Evolutionary conservation across 495 filamentous ascomycete genomes (phyloP), one percentile per base, ranked within the genome.

Genomic region (Entonaema liquescens): DNA sequence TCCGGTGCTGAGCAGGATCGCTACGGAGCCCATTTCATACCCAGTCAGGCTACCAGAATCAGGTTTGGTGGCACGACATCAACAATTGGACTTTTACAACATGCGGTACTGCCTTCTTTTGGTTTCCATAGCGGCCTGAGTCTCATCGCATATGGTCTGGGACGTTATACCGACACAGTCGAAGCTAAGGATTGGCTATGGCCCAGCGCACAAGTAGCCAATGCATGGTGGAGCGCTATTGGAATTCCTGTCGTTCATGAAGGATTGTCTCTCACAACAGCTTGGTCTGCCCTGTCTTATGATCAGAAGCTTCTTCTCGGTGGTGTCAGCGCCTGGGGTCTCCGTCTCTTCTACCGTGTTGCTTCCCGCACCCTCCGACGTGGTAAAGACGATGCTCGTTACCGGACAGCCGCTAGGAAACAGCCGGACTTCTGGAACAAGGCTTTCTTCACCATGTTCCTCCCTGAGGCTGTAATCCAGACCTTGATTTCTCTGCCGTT

Each of bases 121-220:
- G 65, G 70, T 0, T 66, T 73, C 15, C 61, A 73, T 35, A 23
- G 56, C 6, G 65, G 70, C 3, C 58, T 73, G 3, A 69, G 65
- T 23, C 12, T 84, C n/a, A 77, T 80, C 21, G 79, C 86, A 0
- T 89, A 83, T 62, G 74, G 77, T 7, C 74, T 80, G 49, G 83
- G 83, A 1, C 77, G 83, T 13, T 72, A 79, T 42, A 85, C 83
- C 3, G 66, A 86, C 76, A 79, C 80, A 17, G 80, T 84, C 31
- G 87, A 89, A 26, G 75, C 83, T 26, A 89, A 89, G 72, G 86
- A 89, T 71, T 85, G 83, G 80, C 71, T 84, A 28, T 89, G 87
- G 87, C 84, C 86, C 0, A 73, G 79, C 2, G 82, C 75, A 19
- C 86, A 84, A 71, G 82, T 88, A 28, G 62, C 79, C 62, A 88